Percentiles rank a stretch among this genome's conserved stretches.
These are phyloP conservation scores for Pseudogymnoascus destructans DNA, from an alignment of 2,329 filamentous ascomycete species.

Conservation along the genomic window DNA sequence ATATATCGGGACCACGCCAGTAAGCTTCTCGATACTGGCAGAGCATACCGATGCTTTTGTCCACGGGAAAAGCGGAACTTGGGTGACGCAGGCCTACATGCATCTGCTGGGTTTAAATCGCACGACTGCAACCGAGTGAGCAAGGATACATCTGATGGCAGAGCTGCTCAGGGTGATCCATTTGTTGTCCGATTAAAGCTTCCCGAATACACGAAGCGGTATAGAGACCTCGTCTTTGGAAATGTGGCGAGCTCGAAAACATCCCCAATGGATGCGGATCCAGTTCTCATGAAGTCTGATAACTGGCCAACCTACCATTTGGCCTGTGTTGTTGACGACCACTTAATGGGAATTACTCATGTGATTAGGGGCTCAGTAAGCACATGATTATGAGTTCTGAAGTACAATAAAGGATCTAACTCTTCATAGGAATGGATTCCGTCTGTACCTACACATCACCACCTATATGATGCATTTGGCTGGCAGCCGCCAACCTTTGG, in stretches of 20 bases:
- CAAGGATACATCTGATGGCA: conserved; percentile 52
- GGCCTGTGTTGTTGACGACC: conserved; percentile 93
- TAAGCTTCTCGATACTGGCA: conserved; percentile 52
- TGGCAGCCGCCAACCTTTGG: conserved; percentile 65
- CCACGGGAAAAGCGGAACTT: conserved; percentile 35
- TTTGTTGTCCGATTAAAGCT: conserved; percentile 68
- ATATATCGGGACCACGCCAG: conserved; percentile 62
- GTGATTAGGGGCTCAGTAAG: conserved; percentile 75
- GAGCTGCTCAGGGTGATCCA: conserved; percentile 53
- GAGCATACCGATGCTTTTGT: conserved; percentile 93
- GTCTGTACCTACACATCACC: conserved; percentile 69
- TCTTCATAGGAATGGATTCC: conserved; percentile 73
- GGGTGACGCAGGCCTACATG: conserved; percentile 19
- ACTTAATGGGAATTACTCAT: conserved; percentile 89
- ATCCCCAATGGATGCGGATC: conserved; percentile 51
- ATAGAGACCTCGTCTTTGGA: conserved; percentile 72
- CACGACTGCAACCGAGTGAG: conserved; percentile 50
- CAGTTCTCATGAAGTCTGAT: conserved; percentile 81
- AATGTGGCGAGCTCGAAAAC: conserved; percentile 28
- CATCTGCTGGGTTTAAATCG: background rate
- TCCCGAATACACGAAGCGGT: conserved; percentile 47
- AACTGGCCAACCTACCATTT: conserved; percentile 93
- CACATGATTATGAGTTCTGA: conserved; percentile 11
- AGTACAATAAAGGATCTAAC: background rate
- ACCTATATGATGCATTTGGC: conserved; percentile 63